A percentile compares a stretch with the other conserved stretches of the same genome.
Conservation (phyloP, 2,329 filamentous ascomycete genomes). For the Cadophora luteo-olivacea region DNA sequence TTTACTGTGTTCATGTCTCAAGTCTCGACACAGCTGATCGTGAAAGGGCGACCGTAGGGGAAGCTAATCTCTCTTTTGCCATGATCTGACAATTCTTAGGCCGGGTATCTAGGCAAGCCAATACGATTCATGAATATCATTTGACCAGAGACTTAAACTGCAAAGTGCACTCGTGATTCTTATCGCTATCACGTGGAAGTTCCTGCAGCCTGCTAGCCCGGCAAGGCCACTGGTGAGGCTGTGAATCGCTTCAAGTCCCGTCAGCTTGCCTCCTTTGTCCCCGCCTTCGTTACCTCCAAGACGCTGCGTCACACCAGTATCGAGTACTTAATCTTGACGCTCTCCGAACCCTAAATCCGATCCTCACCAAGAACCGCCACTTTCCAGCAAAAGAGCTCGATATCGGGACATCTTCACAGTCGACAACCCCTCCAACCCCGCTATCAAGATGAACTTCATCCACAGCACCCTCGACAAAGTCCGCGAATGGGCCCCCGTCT, state of each 20-base stretch:
- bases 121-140: not conserved
- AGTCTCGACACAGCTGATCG: too few species aligned
- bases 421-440: constrained; percentile 26
- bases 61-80: too few species aligned
- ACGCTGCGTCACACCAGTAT: constrained; percentile 1
- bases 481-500: constrained; percentile 89
- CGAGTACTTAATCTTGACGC: not conserved
- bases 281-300: constrained; percentile 5
- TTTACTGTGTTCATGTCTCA: too few species aligned
- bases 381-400: not conserved
- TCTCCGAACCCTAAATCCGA: not conserved
- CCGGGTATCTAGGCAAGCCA: too few species aligned
- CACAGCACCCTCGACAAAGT: constrained; percentile 92
- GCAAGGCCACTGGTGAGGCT: constrained; percentile 1
- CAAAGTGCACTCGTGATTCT: not conserved
- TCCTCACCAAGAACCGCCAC: not conserved
- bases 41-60: too few species aligned
- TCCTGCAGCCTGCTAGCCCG: not conserved
- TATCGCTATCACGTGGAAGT: not conserved
- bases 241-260: constrained; percentile 17
- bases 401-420: not conserved
- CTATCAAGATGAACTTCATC: constrained; percentile 77
- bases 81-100: too few species aligned
- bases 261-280: not conserved
- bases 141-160: not conserved